Percentiles rank a stretch among this genome's conserved stretches.
These are phyloP conservation scores for Aspergillus arachidicola DNA, from an alignment of 2,329 filamentous ascomycete genomes.

Conservation along the genomic window DNA sequence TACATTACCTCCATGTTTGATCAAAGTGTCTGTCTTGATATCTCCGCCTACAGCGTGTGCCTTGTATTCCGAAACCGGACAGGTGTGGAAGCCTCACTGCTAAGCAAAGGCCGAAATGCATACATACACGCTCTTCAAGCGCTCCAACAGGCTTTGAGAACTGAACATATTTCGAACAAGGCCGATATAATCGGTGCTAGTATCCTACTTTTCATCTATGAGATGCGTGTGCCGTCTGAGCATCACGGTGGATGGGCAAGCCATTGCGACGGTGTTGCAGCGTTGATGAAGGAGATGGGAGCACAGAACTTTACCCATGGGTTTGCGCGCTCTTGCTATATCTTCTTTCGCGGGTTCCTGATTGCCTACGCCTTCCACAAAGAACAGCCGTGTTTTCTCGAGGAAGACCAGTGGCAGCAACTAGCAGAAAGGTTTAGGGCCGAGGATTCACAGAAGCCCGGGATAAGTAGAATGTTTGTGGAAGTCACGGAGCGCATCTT, in stretches of 20 bases:
- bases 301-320: slow-evolving; percentile 31
- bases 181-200: slow-evolving; percentile 33
- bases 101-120: slow-evolving; percentile 29
- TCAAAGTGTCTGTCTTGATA: slow-evolving; percentile 26
- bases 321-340: slow-evolving; percentile 38
- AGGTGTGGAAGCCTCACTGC: slow-evolving; percentile 8
- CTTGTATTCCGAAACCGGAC: slow-evolving; percentile 28
- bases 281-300: slow-evolving; percentile 39
- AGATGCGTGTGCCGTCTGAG: slow-evolving; percentile 42
- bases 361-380: slow-evolving; percentile 37
- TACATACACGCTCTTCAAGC: slow-evolving; percentile 36
- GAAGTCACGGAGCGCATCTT: neutral
- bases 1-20: slow-evolving; percentile 29
- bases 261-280: slow-evolving; percentile 39
- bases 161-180: neutral
- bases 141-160: slow-evolving; percentile 29
- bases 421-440: slow-evolving; percentile 26
- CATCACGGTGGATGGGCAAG: slow-evolving; percentile 38
- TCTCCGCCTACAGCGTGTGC: slow-evolving; percentile 29
- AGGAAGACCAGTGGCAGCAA: slow-evolving; percentile 35
- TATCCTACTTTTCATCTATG: slow-evolving; percentile 43
- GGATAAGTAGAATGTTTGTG: neutral
- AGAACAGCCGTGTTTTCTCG: slow-evolving; percentile 39
- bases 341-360: slow-evolving; percentile 42
- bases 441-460: slow-evolving; percentile 22